These are phyloP conservation scores for Fraxinus nigra DNA, from an alignment of 305 asterid species.

Conservation along the genomic window DNA sequence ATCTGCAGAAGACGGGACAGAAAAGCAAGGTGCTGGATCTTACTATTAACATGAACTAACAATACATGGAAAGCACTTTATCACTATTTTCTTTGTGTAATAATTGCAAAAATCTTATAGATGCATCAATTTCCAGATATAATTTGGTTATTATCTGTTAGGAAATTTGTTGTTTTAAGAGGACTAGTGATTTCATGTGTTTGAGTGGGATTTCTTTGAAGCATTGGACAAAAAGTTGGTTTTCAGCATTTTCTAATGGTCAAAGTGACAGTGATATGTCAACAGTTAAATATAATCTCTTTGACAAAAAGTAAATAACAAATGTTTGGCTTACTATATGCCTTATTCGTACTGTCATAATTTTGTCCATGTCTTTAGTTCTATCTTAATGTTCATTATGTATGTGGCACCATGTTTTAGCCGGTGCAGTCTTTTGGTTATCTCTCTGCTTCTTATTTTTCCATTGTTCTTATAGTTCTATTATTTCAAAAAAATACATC, in stretches of 20 bases:
- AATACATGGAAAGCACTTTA: constrained; percentile 8
- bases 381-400: background rate
- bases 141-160: background rate
- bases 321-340: background rate
- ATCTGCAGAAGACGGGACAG: constrained; percentile 37
- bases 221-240: background rate
- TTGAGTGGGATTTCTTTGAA: background rate
- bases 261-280: background rate
- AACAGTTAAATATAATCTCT: background rate
- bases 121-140: background rate
- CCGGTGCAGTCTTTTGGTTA: background rate
- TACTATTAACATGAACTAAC: constrained; percentile 14
- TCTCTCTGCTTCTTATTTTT: background rate
- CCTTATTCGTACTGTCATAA: background rate
- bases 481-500: background rate
- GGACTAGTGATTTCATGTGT: background rate
- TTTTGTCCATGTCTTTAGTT: background rate
- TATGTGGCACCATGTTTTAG: background rate
- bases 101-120: constrained; percentile 1
- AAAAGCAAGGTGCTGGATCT: constrained; percentile 51
- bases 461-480: constrained; percentile 7
- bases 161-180: background rate
- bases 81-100: constrained; percentile 13
- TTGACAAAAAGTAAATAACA: background rate
- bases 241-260: background rate